Conservation (phyloP, 495 filamentous ascomycete genomes). For the Aspergillus steynii region DNA sequence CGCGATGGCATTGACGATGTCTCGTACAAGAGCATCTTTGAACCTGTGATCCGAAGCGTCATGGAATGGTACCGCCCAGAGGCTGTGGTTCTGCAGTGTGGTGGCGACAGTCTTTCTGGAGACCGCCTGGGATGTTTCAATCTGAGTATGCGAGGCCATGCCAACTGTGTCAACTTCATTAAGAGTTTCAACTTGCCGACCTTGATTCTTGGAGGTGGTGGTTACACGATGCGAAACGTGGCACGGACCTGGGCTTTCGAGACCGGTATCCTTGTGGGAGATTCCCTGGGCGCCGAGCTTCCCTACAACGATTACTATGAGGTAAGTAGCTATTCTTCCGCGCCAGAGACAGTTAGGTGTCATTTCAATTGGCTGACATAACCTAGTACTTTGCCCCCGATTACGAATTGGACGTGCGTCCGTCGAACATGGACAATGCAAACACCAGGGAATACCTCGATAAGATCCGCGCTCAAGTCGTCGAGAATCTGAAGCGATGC, state of each 20-base stretch:
- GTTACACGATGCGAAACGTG: constrained; percentile 99
- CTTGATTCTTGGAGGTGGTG: constrained; percentile 89
- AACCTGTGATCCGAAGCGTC: constrained; percentile 86
- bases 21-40: constrained; percentile 92
- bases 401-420: constrained; percentile 90
- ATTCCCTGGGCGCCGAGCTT: constrained; percentile 75
- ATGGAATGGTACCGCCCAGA: constrained; percentile 97
- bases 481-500: constrained; percentile 90
- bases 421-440: constrained; percentile 99
- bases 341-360: neutral
- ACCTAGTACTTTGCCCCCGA: constrained; percentile 94
- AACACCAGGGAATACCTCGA: constrained; percentile 93
- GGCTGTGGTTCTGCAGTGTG: constrained; percentile 95
- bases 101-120: constrained; percentile 91
- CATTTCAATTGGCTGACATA: constrained; percentile 14
- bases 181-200: constrained; percentile 91
- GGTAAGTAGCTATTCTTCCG: constrained; percentile 47
- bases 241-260: constrained; percentile 97
- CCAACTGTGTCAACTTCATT: constrained; percentile 95
- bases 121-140: constrained; percentile 98
- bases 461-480: constrained; percentile 89
- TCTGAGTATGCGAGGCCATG: constrained; percentile 94
- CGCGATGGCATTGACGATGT: constrained; percentile 93
- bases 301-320: constrained; percentile 99
- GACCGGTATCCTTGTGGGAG: constrained; percentile 84